Percentiles rank a stretch among this genome's conserved stretches.
These are phyloP conservation scores for Hygrophorus pudorinus DNA, from an alignment of 768 basidiomycete species.

Conservation along the genomic window DNA sequence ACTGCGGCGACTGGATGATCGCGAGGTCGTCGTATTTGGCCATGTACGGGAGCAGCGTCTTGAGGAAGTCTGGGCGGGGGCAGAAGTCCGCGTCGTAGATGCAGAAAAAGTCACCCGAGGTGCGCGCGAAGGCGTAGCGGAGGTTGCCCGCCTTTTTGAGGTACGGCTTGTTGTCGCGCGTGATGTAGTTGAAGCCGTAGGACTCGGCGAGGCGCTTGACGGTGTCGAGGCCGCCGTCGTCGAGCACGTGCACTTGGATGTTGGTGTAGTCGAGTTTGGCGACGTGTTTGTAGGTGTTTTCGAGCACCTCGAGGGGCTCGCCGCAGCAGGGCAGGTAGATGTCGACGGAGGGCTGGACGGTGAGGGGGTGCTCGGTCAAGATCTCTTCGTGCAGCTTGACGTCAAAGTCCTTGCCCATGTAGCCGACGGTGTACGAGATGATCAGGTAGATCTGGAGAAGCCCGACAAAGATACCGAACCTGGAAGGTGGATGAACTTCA, in stretches of 20 bases:
- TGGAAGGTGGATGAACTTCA: no score
- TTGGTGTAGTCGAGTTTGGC: slow-evolving; percentile 17
- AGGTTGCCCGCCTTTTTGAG: slow-evolving; percentile 21
- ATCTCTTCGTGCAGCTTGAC: slow-evolving; percentile 13
- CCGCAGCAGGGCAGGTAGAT: slow-evolving; percentile 21
- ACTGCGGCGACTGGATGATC: slow-evolving; percentile 21
- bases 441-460: slow-evolving; percentile 18
- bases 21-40: slow-evolving; percentile 15
- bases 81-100: slow-evolving; percentile 23
- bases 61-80: slow-evolving; percentile 17
- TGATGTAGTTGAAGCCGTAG: slow-evolving; percentile 19
- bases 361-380: slow-evolving; percentile 12
- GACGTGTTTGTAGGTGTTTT: slow-evolving; percentile 22
- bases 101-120: slow-evolving; percentile 19
- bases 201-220: slow-evolving; percentile 15
- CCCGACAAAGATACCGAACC: background rate
- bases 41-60: slow-evolving; percentile 17
- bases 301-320: slow-evolving; percentile 19
- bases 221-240: slow-evolving; percentile 17
- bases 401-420: slow-evolving; percentile 17
- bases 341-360: slow-evolving; percentile 18
- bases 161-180: slow-evolving; percentile 17
- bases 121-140: slow-evolving; percentile 18
- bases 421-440: slow-evolving; percentile 17
- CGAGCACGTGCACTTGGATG: slow-evolving; percentile 18